phyloP scores from a whole-genome alignment of 129 eudicot genomes.

The Logfia minima region DNA sequence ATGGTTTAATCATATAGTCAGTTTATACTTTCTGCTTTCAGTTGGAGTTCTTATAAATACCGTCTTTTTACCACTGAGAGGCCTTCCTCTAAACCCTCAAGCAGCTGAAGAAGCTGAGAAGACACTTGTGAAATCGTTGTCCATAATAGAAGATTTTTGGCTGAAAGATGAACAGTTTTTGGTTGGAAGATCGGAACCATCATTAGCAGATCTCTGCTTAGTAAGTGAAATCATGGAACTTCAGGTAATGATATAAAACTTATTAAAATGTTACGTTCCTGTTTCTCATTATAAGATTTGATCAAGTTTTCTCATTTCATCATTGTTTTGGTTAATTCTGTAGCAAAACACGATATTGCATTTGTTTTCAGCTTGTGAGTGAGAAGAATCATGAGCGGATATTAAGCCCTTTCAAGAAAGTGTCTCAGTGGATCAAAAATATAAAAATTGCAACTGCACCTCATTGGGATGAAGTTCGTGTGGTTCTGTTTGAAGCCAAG shows the following conservation, averaged over 20 bases:
- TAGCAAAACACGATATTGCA: background rate
- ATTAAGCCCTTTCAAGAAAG: slow-evolving; percentile 57
- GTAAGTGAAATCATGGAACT: slow-evolving; percentile 68
- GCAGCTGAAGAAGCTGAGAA: slow-evolving; percentile 52
- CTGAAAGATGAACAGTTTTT: slow-evolving; percentile 60
- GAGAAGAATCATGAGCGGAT: slow-evolving; percentile 53
- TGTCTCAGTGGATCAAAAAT: slow-evolving; percentile 60
- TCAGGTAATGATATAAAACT: slow-evolving; percentile 43
- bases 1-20: background rate
- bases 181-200: slow-evolving; percentile 60
- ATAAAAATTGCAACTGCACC: slow-evolving; percentile 55
- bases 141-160: slow-evolving; percentile 54
- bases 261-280: background rate
- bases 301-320: background rate
- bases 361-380: slow-evolving; percentile 44
- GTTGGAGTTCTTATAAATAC: slow-evolving; percentile 37
- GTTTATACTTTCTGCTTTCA: slow-evolving; percentile 5
- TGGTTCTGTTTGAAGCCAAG: slow-evolving; percentile 32
- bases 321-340: background rate
- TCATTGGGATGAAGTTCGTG: slow-evolving; percentile 66
- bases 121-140: slow-evolving; percentile 46
- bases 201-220: slow-evolving; percentile 74
- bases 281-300: background rate
- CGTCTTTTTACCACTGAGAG: slow-evolving; percentile 40
- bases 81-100: slow-evolving; percentile 40